phyloP scores from a whole-genome alignment of 169 alveolate genomes.

The Pseudocohnilembus persalinus region DNA sequence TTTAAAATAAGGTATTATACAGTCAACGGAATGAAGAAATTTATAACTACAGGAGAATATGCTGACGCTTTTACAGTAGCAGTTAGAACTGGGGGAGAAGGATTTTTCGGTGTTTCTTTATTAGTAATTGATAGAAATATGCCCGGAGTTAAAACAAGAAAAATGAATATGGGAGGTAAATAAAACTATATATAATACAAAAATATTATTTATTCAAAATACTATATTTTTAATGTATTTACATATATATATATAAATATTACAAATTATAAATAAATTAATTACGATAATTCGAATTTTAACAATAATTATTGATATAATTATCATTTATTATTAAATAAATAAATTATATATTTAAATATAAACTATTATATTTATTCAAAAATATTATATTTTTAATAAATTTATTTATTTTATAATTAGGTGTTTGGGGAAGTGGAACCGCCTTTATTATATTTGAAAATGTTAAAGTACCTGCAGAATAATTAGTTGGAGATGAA shows the following conservation, averaged over 20 bases:
- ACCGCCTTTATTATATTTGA: constrained; percentile 55
- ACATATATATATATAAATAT: too few relatives aligned
- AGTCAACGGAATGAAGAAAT: constrained; percentile 54
- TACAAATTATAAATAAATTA: too few relatives aligned
- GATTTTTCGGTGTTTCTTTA: constrained; percentile 44
- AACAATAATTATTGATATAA: too few relatives aligned
- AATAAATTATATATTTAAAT: too few relatives aligned
- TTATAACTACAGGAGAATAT: constrained; percentile 54
- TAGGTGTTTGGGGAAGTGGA: constrained; percentile 53
- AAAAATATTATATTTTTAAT: too few relatives aligned
- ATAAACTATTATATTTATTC: too few relatives aligned
- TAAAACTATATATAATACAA: background rate
- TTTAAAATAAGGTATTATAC: constrained; percentile 6
- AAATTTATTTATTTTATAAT: background rate
- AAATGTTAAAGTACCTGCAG: constrained; percentile 46
- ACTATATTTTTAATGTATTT: too few relatives aligned
- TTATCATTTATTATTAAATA: too few relatives aligned
- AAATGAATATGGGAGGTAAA: constrained; percentile 51
- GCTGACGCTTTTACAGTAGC: constrained; percentile 55
- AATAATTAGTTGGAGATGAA: constrained; percentile 22
- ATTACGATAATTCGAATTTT: too few relatives aligned
- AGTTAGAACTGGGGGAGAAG: constrained; percentile 53
- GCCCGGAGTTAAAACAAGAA: constrained; percentile 49
- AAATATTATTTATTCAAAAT: too few relatives aligned
- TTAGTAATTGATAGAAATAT: constrained; percentile 41